phyloP scores from a whole-genome alignment of 1,139 yeast genomes.

The Sugiyamaella pinicola region DNA sequence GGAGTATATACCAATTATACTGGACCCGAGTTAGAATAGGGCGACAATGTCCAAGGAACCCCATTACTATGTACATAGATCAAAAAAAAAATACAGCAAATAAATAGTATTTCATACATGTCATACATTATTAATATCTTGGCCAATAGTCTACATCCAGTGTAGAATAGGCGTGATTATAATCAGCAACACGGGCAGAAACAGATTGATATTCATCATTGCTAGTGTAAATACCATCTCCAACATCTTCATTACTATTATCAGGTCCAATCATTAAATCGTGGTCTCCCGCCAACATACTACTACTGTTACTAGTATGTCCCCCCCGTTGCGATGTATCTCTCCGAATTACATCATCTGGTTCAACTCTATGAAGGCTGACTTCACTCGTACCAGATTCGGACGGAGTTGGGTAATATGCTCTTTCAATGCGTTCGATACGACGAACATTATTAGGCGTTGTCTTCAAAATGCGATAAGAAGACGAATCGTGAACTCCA shows the following conservation, averaged over 20 bases:
- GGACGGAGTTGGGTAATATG: conserved; percentile 38
- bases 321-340: conserved; percentile 9
- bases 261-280: conserved; percentile 12
- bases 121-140: conserved; percentile 12
- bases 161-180: conserved; percentile 13
- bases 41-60: no score
- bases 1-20: conserved; percentile 62
- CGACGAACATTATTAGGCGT: conserved; percentile 16
- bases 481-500: background rate
- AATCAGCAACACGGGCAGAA: background rate
- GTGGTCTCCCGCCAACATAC: background rate
- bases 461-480: background rate
- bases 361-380: conserved; percentile 19
- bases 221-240: conserved; percentile 3
- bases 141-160: conserved; percentile 23
- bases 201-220: conserved; percentile 9
- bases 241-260: conserved; percentile 3
- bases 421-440: conserved; percentile 24
- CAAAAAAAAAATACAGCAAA: background rate
- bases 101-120: background rate
- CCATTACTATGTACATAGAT: no score
- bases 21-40: conserved; percentile 8
- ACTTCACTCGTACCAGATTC: conserved; percentile 36
- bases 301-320: background rate
- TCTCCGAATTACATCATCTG: conserved; percentile 15